Base-by-base conservation (phyloP, 352 stramenopile species). In the Phytopythium ostracodes region DNA sequence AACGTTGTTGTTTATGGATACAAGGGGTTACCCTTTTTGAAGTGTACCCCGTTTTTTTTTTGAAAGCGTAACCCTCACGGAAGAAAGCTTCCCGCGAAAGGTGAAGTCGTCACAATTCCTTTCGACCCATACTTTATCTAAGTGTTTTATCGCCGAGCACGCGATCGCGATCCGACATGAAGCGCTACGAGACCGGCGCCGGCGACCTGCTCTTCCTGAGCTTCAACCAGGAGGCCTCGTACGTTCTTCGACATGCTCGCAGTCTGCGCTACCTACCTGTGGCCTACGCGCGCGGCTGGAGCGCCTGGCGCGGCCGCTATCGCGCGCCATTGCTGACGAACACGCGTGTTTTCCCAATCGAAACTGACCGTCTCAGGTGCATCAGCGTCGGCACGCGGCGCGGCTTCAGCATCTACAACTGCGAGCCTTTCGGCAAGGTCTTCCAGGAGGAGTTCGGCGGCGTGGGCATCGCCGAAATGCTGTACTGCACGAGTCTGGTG, bases 201-300 rank as follows among this genome's bases (percentile, higher is more conserved):
- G 79, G 60, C 43, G 81, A 93, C 54, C 67, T 94, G 65, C 87
- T 96, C 74, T 96, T 92, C 72, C 72, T 96, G 50, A 93, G 88
- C 79, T 95, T 97, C 61, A 97, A 97, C 70, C 91, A 98, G 63
- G 89, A 97, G 62, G 91, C 91, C 14, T 92, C 87, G 84, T 96
- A 75, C 67, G 84, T 72, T 18, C 43, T 50, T 2, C 20, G 20
- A 0, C 18, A 2, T 25, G 15, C 46, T 0, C 29, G 7, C 17
- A 8, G 49, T 33, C n/a, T 36, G 36, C 38, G 5, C 31, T 15
- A 12, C 8, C 4, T 49, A 17, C 25, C 15, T 44, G n/a, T 22
- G 20, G 4, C 20, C 2, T 5, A 9, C 38, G 2, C 40, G 17
- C 17, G 40, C 40, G 14, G 10, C 7, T 1, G 3, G 14, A 38